Conservation (phyloP, 75 land plant species). For the Selaginella moellendorffii region DNA sequence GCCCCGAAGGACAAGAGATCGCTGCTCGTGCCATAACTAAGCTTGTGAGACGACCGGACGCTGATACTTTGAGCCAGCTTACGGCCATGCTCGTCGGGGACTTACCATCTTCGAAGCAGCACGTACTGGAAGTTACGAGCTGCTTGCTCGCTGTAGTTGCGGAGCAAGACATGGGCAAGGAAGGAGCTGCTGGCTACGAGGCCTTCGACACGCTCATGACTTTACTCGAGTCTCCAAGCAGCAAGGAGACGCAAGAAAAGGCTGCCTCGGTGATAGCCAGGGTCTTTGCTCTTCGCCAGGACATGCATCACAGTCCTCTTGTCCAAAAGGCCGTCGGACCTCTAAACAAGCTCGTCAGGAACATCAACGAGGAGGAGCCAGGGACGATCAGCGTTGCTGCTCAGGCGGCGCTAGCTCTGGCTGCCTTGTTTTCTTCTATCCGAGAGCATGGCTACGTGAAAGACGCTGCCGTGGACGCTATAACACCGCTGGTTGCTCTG, state of each 20-base stretch:
- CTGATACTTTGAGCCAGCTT: slow-evolving; percentile 49
- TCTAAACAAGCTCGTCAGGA: background rate
- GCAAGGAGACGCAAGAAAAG: background rate
- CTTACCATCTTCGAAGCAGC: slow-evolving; percentile 19
- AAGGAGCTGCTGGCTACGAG: background rate
- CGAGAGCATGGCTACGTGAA: background rate
- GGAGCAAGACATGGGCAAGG: background rate
- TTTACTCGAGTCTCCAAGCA: background rate
- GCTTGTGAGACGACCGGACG: slow-evolving; percentile 47
- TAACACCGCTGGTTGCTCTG: background rate
- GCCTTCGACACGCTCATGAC: background rate
- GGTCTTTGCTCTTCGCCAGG: background rate
- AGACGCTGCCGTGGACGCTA: background rate
- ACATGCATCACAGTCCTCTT: background rate
- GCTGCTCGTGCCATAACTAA: slow-evolving; percentile 28
- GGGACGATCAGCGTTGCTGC: background rate
- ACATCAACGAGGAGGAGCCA: background rate
- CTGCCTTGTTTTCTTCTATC: background rate
- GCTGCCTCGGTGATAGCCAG: background rate
- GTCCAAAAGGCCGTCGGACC: background rate
- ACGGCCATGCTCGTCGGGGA: slow-evolving; percentile 43
- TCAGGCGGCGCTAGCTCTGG: slow-evolving; percentile 2
- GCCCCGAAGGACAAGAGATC: background rate
- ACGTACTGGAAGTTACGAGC: slow-evolving; percentile 1
- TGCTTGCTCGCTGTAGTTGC: background rate